phyloP scores from a whole-genome alignment of 2,329 filamentous ascomycete species.

The Colletotrichum kahawae region DNA sequence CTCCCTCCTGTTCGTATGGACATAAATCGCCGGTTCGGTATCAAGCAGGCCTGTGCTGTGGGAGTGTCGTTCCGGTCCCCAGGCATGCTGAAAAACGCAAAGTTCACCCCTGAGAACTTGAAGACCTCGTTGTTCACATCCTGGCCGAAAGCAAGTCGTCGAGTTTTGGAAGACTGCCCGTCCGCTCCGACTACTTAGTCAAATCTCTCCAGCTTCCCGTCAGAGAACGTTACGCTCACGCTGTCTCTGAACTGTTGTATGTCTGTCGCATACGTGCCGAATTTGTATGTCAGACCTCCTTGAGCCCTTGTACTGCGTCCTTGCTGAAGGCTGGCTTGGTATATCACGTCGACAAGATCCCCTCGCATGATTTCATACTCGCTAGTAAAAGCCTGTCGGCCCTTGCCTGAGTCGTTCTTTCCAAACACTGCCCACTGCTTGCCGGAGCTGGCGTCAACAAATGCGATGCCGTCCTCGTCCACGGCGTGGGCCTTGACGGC shows the following conservation, averaged over 20 bases:
- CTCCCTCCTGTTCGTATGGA: constrained; percentile 44
- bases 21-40: constrained; percentile 39
- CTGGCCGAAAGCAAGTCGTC: constrained; percentile 38
- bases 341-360: constrained; percentile 50
- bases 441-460: constrained; percentile 47
- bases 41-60: constrained; percentile 33
- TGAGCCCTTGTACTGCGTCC: not conserved
- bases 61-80: constrained; percentile 34
- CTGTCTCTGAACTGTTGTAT: constrained; percentile 24
- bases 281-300: constrained; percentile 29
- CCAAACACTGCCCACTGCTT: constrained; percentile 41
- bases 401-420: constrained; percentile 38
- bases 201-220: constrained; percentile 46
- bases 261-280: constrained; percentile 32
- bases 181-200: constrained; percentile 61
- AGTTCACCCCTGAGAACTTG: constrained; percentile 24
- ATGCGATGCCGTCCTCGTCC: constrained; percentile 50
- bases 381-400: constrained; percentile 42
- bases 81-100: constrained; percentile 31
- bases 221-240: constrained; percentile 38
- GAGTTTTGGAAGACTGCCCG: constrained; percentile 54
- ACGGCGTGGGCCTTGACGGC: constrained; percentile 40
- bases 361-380: constrained; percentile 62
- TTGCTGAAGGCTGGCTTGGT: constrained; percentile 32
- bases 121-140: constrained; percentile 24